Evolutionary conservation across 2,329 filamentous ascomycete genomes (phyloP).

Genomic region (Hymenoscyphus fructigenus): DNA sequence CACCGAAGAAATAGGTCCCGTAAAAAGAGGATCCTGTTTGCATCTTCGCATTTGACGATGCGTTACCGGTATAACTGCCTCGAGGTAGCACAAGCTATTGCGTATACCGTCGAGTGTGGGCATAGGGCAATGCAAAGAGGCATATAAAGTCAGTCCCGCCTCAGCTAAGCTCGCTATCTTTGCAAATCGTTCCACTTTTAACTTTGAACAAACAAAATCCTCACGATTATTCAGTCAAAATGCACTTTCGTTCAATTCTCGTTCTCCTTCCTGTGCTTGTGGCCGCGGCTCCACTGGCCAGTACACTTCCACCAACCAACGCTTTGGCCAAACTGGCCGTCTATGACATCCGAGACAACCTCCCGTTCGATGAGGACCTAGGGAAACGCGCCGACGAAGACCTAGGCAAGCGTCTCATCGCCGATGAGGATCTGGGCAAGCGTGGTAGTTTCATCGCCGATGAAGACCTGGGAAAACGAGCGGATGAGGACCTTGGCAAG

Average conservation of each 20-base stretch:
- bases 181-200: too few relatives aligned
- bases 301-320: not conserved
- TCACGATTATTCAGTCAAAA: not conserved
- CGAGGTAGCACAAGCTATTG: not conserved
- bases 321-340: not conserved
- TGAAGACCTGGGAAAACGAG: not conserved
- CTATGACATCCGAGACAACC: not conserved
- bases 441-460: not conserved
- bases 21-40: not conserved
- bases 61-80: not conserved
- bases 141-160: slow-evolving; percentile 1
- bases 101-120: not conserved
- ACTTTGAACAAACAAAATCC: not conserved
- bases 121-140: not conserved
- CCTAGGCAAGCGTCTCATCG: not conserved
- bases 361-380: not conserved
- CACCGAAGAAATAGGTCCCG: not conserved
- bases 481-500: not conserved
- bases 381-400: not conserved
- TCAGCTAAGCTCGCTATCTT: not conserved
- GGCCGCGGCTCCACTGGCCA: not conserved
- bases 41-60: not conserved
- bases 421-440: not conserved
- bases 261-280: not conserved
- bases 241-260: not conserved